A percentile compares a stretch with the other conserved stretches of the same genome.
Evolutionary conservation across 192 early-diverging fungal species (phyloP).

Genomic region (Backusella luteola): DNA sequence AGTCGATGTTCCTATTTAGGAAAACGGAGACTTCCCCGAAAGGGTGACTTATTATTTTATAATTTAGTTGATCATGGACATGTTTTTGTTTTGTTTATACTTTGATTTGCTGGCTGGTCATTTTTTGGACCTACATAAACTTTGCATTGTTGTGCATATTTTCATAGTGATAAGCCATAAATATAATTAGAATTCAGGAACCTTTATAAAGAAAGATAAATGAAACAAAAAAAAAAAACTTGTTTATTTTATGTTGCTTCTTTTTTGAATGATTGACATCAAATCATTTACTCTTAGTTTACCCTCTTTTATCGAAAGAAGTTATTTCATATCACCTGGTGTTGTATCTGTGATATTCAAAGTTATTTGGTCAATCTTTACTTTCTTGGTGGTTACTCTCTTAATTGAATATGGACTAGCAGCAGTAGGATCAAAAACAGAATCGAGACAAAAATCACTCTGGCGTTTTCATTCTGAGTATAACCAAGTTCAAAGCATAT

Average conservation of each 20-base stretch:
- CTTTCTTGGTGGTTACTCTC: neutral
- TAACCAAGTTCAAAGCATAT: neutral
- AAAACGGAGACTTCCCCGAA: no score
- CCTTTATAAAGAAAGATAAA: neutral
- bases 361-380: neutral
- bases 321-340: neutral
- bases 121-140: neutral
- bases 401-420: neutral
- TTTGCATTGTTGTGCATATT: neutral
- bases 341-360: neutral
- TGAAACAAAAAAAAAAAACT: neutral
- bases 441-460: neutral
- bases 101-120: neutral
- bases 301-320: neutral
- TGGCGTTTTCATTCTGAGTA: neutral
- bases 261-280: neutral
- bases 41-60: no score
- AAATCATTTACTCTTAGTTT: neutral
- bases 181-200: neutral
- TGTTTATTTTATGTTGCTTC: neutral
- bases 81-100: neutral
- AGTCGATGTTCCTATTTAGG: no score
- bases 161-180: neutral
- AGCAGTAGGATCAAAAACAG: neutral
- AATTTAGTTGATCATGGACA: neutral